Conservation (phyloP, 2,329 filamentous ascomycete genomes). For the Metarhizium robertsii region DNA sequence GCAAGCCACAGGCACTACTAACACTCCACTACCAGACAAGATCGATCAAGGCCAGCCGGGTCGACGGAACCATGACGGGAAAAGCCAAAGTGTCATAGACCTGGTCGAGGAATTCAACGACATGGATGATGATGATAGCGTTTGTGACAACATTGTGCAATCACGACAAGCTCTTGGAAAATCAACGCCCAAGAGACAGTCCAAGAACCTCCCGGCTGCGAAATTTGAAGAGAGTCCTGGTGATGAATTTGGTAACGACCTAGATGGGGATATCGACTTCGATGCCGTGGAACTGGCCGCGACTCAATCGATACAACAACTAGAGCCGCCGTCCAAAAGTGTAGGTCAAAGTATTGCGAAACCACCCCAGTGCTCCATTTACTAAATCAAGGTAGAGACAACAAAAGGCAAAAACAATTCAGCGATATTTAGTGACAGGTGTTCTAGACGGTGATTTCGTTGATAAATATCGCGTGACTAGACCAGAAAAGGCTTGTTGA, state of each 20-base stretch:
- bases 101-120: conserved; percentile 52
- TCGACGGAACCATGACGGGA: background rate
- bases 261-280: conserved; percentile 68
- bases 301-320: conserved; percentile 49
- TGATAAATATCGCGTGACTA: conserved; percentile 49
- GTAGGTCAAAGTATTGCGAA: conserved; percentile 25
- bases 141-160: conserved; percentile 30
- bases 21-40: conserved; percentile 18
- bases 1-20: conserved; percentile 10
- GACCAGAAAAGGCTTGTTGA: conserved; percentile 60
- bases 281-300: conserved; percentile 66
- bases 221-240: conserved; percentile 11
- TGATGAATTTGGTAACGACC: conserved; percentile 31
- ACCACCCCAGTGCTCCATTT: conserved; percentile 20
- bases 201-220: conserved; percentile 1
- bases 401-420: conserved; percentile 63
- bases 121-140: conserved; percentile 48
- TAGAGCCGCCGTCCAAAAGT: conserved; percentile 17
- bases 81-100: background rate
- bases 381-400: conserved; percentile 62
- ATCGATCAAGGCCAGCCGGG: conserved; percentile 12
- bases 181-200: conserved; percentile 6
- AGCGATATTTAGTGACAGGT: conserved; percentile 75
- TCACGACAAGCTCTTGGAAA: conserved; percentile 3
- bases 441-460: conserved; percentile 61